Conservation (phyloP, 2,329 filamentous ascomycete species). For the Colletotrichum tofieldiae region DNA sequence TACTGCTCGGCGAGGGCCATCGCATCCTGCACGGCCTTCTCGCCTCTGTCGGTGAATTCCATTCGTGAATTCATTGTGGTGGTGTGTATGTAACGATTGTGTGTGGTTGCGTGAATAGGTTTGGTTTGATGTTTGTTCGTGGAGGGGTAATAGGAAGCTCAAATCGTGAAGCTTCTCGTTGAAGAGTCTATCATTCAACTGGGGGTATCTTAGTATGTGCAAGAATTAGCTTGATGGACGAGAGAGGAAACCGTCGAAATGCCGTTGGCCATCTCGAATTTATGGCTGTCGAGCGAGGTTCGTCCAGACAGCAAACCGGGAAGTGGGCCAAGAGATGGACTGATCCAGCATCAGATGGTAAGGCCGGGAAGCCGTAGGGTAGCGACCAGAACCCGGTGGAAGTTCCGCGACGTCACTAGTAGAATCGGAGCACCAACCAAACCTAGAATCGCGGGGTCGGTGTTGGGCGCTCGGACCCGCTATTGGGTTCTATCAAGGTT, state of each 20-base stretch:
- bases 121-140: constrained; percentile 13
- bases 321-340: constrained; percentile 41
- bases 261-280: constrained; percentile 21
- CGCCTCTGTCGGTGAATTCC: constrained; percentile 95
- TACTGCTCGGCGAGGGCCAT: constrained; percentile 92
- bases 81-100: constrained; percentile 43
- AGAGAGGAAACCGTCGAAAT: not conserved
- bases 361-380: constrained; percentile 42
- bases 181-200: constrained; percentile 41
- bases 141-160: constrained; percentile 33
- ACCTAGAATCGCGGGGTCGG: constrained; percentile 38
- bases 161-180: constrained; percentile 38
- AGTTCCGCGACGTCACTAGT: constrained; percentile 47
- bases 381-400: constrained; percentile 48
- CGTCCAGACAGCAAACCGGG: constrained; percentile 26
- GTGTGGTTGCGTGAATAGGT: constrained; percentile 41
- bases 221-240: constrained; percentile 19
- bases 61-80: constrained; percentile 80
- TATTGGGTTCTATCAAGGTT: constrained; percentile 9
- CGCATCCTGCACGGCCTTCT: constrained; percentile 90
- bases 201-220: constrained; percentile 30
- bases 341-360: constrained; percentile 36
- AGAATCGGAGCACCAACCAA: constrained; percentile 40
- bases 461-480: constrained; percentile 7
- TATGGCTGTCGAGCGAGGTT: constrained; percentile 31